Evolutionary conservation across 768 basidiomycete species (phyloP).

Genomic region (Mycena maculata): DNA sequence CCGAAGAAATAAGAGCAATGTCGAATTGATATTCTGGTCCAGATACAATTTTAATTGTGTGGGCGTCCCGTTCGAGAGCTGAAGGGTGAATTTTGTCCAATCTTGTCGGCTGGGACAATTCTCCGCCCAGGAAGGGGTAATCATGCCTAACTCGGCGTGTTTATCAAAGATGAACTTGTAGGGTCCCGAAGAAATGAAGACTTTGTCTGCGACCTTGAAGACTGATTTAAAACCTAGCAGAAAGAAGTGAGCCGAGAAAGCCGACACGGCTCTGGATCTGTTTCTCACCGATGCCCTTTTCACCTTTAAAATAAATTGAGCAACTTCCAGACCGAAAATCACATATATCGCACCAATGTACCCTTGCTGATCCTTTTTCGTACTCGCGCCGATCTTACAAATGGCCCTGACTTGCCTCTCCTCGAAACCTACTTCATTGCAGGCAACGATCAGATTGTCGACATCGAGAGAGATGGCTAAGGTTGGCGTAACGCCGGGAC

Average conservation of each 20-base stretch:
- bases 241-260: not conserved
- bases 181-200: slow-evolving; percentile 7
- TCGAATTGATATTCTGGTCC: slow-evolving; percentile 12
- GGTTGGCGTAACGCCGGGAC: not conserved
- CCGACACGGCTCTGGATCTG: not conserved
- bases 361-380: slow-evolving; percentile 6
- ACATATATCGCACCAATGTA: slow-evolving; percentile 2
- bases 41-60: not conserved
- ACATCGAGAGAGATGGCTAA: not conserved
- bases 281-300: slow-evolving; percentile 15
- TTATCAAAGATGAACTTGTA: slow-evolving; percentile 13
- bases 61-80: not conserved
- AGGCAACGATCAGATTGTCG: not conserved
- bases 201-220: slow-evolving; percentile 17
- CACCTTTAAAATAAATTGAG: not conserved
- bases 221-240: slow-evolving; percentile 12
- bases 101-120: not conserved
- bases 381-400: slow-evolving; percentile 15
- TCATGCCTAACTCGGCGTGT: slow-evolving; percentile 6
- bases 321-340: not conserved
- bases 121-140: not conserved
- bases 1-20: slow-evolving; percentile 9
- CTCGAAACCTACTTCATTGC: slow-evolving; percentile 7
- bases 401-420: slow-evolving; percentile 4
- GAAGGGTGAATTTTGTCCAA: slow-evolving; percentile 12